phyloP scores from a whole-genome alignment of 345 rosid genomes.

The Acer saccharum region DNA sequence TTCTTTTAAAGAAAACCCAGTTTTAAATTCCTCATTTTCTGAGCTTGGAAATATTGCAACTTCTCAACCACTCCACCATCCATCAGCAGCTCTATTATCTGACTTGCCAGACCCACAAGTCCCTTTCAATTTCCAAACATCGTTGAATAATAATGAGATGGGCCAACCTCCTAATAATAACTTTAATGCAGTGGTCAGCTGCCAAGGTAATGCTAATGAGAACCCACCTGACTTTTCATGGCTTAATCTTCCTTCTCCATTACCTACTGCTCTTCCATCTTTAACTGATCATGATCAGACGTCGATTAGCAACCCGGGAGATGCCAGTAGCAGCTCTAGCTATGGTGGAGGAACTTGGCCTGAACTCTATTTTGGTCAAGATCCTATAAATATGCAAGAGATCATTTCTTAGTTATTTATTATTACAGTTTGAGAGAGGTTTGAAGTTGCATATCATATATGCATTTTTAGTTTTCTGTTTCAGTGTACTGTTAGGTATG shows the following conservation, averaged over 20 bases:
- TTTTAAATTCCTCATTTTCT: slow-evolving; percentile 27
- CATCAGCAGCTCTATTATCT: slow-evolving; percentile 27
- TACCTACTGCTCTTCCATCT: slow-evolving; percentile 23
- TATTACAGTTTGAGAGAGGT: background rate
- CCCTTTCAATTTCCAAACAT: slow-evolving; percentile 56
- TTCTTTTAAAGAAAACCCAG: slow-evolving; percentile 16
- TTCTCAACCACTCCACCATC: slow-evolving; percentile 56
- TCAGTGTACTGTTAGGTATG: background rate
- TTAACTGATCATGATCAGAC: slow-evolving; percentile 24
- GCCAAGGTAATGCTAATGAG: slow-evolving; percentile 17
- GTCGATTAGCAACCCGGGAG: slow-evolving; percentile 40
- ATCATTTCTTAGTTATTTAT: slow-evolving; percentile 28
- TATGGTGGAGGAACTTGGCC: slow-evolving; percentile 46
- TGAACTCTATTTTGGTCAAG: slow-evolving; percentile 40
- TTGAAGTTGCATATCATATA: slow-evolving; percentile 16
- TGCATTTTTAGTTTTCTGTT: background rate
- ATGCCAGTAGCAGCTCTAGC: slow-evolving; percentile 49
- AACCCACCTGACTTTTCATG: slow-evolving; percentile 32
- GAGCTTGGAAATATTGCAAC: slow-evolving; percentile 27
- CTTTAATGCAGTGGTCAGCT: slow-evolving; percentile 26
- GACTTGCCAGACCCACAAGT: slow-evolving; percentile 47
- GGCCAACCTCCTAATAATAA: slow-evolving; percentile 20
- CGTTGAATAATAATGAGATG: slow-evolving; percentile 37
- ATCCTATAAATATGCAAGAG: slow-evolving; percentile 37
- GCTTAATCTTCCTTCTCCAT: slow-evolving; percentile 29